Base-by-base conservation (phyloP, 768 basidiomycete genomes). In the Trametes cinnabarina region DNA sequence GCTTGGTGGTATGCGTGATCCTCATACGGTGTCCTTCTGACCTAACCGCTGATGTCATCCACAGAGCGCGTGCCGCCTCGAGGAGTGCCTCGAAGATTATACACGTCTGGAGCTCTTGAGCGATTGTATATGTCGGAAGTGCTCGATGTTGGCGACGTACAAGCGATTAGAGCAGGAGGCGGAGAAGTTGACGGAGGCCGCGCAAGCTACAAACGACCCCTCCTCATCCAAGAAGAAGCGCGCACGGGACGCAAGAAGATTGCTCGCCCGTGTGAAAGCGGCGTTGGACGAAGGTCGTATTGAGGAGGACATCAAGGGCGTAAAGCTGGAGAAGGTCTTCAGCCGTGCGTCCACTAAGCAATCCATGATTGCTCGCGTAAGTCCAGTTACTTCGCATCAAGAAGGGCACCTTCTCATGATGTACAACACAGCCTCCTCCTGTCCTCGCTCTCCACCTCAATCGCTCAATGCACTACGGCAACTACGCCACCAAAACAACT, bases 101-200 rank as follows among this genome's bases (percentile, higher is more conserved):
- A 96, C 94, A 26, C 81, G 87, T 11, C 79, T 96, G 28, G 97
- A 99, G 69, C 73, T 90, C 34, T 79, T 99, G 44, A 83, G 82
- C n/a, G 94, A 95, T 67, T 96, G 94, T 65, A 85, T 93, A 25
- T 99, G 97, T 72, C 86, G 94, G 20, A 87, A 88, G 60, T 99
- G 97, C 68, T 92, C 94, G 1, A 76, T 98, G 59, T 75, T 85
- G 5, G 86, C 88, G 17, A 98, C 97, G 0, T 82, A 84, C 63
- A 74, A 74, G 47, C 78, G 85, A 46, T 77, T 95, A 53, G 71
- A 75, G 39, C 72, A 80, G 9, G 93, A 95, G 53, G 75, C 84
- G 4, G 80, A 84, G 34, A 73, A 78, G 20, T 74, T 94, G n/a
- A 60, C 70, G 9, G 71, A 65, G 40, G 64, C 67, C 1, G 62